phyloP scores from a whole-genome alignment of 805 yeast genomes.

The Yamadazyma philogaea region DNA sequence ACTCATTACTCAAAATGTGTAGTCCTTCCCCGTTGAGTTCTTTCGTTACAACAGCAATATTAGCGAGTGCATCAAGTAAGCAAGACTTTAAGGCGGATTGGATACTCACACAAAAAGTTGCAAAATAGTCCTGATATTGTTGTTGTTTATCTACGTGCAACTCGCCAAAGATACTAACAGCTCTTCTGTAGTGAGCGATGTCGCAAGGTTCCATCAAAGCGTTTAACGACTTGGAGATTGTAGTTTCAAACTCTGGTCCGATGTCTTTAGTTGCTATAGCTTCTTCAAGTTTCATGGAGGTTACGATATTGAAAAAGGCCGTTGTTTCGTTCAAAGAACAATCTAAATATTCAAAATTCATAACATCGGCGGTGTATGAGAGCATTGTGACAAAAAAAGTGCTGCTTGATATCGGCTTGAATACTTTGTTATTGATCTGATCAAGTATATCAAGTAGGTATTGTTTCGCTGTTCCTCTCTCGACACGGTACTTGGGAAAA shows the following conservation, averaged over 20 bases:
- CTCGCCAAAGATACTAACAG: not conserved
- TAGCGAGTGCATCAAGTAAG: constrained; percentile 31
- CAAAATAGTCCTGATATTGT: not conserved
- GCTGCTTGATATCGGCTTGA: not conserved
- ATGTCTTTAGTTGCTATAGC: not conserved
- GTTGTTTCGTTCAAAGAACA: not conserved
- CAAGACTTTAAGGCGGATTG: constrained; percentile 11
- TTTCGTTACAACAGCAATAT: constrained; percentile 32
- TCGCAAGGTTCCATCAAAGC: not conserved
- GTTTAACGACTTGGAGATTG: not conserved
- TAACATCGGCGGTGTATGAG: not conserved
- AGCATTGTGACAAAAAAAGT: not conserved
- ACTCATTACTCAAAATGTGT: not conserved
- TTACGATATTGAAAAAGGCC: not conserved
- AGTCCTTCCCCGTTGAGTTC: not conserved
- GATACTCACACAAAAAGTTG: constrained; percentile 3
- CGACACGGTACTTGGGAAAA: not conserved
- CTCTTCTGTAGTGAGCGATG: not conserved
- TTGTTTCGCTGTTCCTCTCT: not conserved
- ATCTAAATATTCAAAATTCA: not conserved
- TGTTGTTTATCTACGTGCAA: not conserved
- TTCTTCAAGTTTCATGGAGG: not conserved
- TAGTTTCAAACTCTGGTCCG: not conserved
- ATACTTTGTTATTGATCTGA: not conserved
- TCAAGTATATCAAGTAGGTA: not conserved